Evolutionary conservation across 345 rosid species (phyloP), one percentile per base, ranked within the genome.

Genomic region (Turnera subulata): DNA sequence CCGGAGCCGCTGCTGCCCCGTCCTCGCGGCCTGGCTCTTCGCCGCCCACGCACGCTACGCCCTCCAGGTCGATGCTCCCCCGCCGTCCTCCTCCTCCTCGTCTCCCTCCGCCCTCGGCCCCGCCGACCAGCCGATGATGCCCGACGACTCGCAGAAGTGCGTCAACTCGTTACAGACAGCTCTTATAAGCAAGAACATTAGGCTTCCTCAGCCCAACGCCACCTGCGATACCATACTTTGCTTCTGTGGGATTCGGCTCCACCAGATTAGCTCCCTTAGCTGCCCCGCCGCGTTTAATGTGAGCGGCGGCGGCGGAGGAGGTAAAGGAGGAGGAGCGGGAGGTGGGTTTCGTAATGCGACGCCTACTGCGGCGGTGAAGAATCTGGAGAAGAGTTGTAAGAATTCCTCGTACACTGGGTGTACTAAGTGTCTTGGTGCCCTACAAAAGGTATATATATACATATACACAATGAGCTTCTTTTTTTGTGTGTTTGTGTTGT

Each of bases 101-200:
- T 73, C 89, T 12, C 73, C 81, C 17, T 26, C 69, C 29, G 48
- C 72, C 12, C 35, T 29, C 35, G 82, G 70, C 2, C 76, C 82
- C 0, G 95, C 82, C 0, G 95, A 85, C 62, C 68, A 73, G 18
- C 99, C 99, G 2, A 82, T 94, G 91, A 84, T 76, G 78, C 99
- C 99, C 0, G 90, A 88, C 56, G 99, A 94, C 77, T 88, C 96
- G 0, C 97, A 94, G 76, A 90, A 84, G 70, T 94, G 99, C 68
- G 99, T 90, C 51, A 80, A 90, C 78, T 85, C 96, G 6, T 58
- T 94, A 61, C 97, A 88, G 62, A 77, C 73, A 26, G 95, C 99
- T 39, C 75, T 94, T 47, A 33, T 84, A 71, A 79, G 76, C 53
- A 94, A 82, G 80, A 73, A 84, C 61, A 83, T 94, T 76, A 84